phyloP scores from a whole-genome alignment of 305 asterid species.

The Andrographis paniculata region DNA sequence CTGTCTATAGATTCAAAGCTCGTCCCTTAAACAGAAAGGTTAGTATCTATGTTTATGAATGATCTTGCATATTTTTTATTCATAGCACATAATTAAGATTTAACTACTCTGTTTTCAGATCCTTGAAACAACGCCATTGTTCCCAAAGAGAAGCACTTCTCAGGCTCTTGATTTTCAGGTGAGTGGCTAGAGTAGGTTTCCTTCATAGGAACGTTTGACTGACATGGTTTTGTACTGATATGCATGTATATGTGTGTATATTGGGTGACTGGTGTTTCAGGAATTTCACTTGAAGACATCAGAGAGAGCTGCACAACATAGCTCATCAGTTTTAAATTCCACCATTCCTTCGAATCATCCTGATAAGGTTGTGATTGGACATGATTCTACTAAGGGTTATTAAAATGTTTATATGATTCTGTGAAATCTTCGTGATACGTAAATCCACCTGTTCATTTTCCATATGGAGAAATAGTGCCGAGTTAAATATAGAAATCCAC shows the following conservation, averaged over 20 bases:
- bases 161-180: slow-evolving; percentile 18
- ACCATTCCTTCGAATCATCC: slow-evolving; percentile 7
- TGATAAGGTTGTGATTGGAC: slow-evolving; percentile 14
- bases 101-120: slow-evolving; percentile 32
- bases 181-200: slow-evolving; percentile 2
- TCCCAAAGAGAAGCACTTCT: slow-evolving; percentile 33
- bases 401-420: too few relatives aligned
- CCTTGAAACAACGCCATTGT: slow-evolving; percentile 43
- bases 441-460: too few relatives aligned
- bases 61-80: not conserved
- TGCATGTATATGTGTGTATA: too few relatives aligned
- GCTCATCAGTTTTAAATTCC: slow-evolving; percentile 23
- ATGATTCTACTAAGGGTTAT: too few relatives aligned
- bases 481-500: too few relatives aligned
- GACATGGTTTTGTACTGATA: slow-evolving; percentile 10
- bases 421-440: too few relatives aligned
- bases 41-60: slow-evolving; percentile 5
- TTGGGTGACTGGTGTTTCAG: slow-evolving; percentile 22
- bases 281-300: slow-evolving; percentile 57
- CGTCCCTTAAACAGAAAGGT: slow-evolving; percentile 61
- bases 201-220: not conserved
- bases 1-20: slow-evolving; percentile 51
- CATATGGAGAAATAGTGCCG: too few relatives aligned
- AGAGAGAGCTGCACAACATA: slow-evolving; percentile 48
- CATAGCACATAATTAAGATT: not conserved